A percentile compares a stretch with the other conserved stretches of the same genome.
Conservation (phyloP, 2,329 filamentous ascomycete genomes). For the Albifimbria verrucaria region DNA sequence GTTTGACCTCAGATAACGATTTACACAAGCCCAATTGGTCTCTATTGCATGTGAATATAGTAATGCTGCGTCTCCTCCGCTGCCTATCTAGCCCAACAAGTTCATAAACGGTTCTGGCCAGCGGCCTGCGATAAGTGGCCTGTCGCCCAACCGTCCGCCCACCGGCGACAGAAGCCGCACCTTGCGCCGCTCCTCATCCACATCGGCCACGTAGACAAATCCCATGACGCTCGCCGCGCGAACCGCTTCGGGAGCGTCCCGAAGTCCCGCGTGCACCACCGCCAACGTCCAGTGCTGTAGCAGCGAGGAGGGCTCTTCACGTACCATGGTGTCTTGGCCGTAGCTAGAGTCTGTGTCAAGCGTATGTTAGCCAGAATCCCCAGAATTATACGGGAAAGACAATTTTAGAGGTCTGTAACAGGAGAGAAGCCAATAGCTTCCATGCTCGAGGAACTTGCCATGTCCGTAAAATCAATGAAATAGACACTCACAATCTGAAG, state of each 20-base stretch:
- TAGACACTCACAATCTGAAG: slow-evolving; percentile 62
- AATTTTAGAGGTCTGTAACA: too few species aligned
- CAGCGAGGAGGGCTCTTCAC: slow-evolving; percentile 59
- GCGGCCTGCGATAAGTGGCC: slow-evolving; percentile 77
- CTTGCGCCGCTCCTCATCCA: slow-evolving; percentile 79
- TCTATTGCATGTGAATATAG: too few species aligned
- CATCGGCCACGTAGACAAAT: slow-evolving; percentile 88
- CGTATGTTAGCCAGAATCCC: slow-evolving; percentile 9
- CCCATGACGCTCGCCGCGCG: slow-evolving; percentile 83
- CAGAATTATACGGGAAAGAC: too few species aligned
- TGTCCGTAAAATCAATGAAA: slow-evolving; percentile 17
- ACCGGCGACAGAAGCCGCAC: slow-evolving; percentile 81
- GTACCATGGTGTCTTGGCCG: slow-evolving; percentile 49
- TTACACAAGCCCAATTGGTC: too few species aligned
- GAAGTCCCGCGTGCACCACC: slow-evolving; percentile 72
- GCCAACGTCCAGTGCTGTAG: slow-evolving; percentile 83
- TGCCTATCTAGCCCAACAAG: slow-evolving; percentile 58
- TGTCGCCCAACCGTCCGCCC: slow-evolving; percentile 73
- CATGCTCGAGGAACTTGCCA: too few species aligned
- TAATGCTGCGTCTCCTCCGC: too few species aligned
- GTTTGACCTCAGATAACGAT: too few species aligned
- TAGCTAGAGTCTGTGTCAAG: slow-evolving; percentile 24
- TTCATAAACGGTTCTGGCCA: slow-evolving; percentile 87
- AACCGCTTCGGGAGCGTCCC: slow-evolving; percentile 68
- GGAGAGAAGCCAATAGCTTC: too few species aligned